Evolutionary conservation across 2,329 filamentous ascomycete genomes (phyloP).

Genomic region (Fusarium anguioides): DNA sequence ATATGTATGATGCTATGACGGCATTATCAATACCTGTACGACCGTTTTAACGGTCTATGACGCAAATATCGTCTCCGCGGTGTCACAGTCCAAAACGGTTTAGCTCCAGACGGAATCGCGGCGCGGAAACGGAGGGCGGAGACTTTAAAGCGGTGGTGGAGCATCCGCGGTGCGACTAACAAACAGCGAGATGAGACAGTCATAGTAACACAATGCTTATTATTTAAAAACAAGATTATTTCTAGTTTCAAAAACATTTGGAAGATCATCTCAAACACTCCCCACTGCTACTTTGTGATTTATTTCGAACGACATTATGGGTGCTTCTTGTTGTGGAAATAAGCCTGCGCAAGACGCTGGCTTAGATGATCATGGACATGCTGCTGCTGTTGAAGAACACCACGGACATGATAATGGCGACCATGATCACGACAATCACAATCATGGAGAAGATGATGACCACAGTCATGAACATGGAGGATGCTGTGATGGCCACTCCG

Average conservation of each 20-base stretch:
- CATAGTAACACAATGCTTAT: background rate
- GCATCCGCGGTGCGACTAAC: background rate
- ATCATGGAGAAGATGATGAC: fast-evolving
- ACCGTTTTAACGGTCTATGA: background rate
- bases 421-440: fast-evolving
- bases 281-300: fast-evolving
- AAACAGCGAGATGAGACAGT: background rate
- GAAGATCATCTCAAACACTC: fast-evolving
- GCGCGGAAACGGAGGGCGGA: slow-evolving; percentile 17
- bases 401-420: fast-evolving
- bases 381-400: fast-evolving
- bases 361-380: background rate
- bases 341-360: background rate
- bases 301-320: background rate
- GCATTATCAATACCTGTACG: too few relatives aligned
- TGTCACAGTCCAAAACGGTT: background rate
- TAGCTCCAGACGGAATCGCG: background rate
- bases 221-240: background rate
- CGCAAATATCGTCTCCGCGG: background rate
- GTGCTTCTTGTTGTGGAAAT: slow-evolving; percentile 5
- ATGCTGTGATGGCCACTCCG: background rate
- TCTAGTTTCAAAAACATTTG: fast-evolving
- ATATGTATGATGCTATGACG: background rate
- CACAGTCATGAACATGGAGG: background rate
- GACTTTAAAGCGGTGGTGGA: slow-evolving; percentile 4